Evolutionary conservation across 495 filamentous ascomycete genomes (phyloP).

Genomic region (Ascodesmis nigricans): DNA sequence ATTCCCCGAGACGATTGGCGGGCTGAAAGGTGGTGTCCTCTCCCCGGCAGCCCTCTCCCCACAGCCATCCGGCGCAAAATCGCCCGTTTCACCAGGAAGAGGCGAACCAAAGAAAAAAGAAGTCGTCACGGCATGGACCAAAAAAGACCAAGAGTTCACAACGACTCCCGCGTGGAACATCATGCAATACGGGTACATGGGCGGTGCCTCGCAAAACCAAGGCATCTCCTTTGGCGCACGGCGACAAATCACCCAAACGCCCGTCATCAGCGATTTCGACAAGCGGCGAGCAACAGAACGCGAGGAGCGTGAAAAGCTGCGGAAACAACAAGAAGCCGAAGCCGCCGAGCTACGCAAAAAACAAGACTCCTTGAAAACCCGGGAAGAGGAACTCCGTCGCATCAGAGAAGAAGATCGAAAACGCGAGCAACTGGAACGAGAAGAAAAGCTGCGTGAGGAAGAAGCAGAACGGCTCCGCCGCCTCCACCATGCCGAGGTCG

Average conservation of each 20-base stretch:
- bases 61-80: constrained; percentile 13
- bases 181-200: constrained; percentile 96
- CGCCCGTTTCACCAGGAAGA: constrained; percentile 12
- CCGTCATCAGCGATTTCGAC: constrained; percentile 42
- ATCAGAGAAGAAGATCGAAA: constrained; percentile 17
- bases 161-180: constrained; percentile 96
- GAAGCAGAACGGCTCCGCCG: too few relatives aligned
- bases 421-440: constrained; percentile 12
- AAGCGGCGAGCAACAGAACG: constrained; percentile 42
- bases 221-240: constrained; percentile 79
- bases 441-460: constrained; percentile 15
- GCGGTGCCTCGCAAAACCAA: constrained; percentile 88
- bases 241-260: constrained; percentile 77
- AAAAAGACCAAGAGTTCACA: constrained; percentile 49
- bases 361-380: constrained; percentile 3
- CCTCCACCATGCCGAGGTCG: too few relatives aligned
- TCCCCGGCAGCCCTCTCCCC: constrained; percentile 28
- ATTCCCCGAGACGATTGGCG: constrained; percentile 50
- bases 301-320: constrained; percentile 29
- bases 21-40: constrained; percentile 30
- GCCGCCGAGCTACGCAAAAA: not conserved
- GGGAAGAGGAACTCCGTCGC: constrained; percentile 13
- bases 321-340: constrained; percentile 25
- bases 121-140: constrained; percentile 73
- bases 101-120: constrained; percentile 14